Percentiles rank a stretch among this genome's conserved stretches.
These are phyloP conservation scores for Rosa hybrid DNA, from an alignment of 331 rosid genomes.

Conservation along the genomic window DNA sequence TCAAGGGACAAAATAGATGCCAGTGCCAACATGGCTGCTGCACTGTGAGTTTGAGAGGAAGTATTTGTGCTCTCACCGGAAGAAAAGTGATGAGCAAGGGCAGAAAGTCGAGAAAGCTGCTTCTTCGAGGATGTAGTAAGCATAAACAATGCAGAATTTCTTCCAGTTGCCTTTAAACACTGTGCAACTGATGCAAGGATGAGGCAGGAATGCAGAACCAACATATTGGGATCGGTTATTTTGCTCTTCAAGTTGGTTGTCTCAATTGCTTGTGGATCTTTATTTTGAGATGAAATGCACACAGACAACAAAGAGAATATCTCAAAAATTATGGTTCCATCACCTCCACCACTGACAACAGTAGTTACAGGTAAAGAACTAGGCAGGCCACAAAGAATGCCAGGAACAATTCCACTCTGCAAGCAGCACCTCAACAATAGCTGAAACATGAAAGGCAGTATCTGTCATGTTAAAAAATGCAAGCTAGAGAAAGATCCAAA, in stretches of 20 bases:
- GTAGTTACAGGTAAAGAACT: constrained; percentile 85
- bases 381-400: constrained; percentile 80
- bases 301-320: constrained; percentile 66
- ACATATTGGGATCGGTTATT: constrained; percentile 52
- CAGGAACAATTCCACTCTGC: constrained; percentile 63
- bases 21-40: constrained; percentile 85
- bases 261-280: constrained; percentile 63
- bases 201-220: constrained; percentile 78
- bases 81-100: constrained; percentile 67
- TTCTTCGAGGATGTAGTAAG: constrained; percentile 79
- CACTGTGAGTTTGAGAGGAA: constrained; percentile 56
- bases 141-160: constrained; percentile 89
- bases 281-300: constrained; percentile 57
- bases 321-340: constrained; percentile 81
- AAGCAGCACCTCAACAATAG: constrained; percentile 81
- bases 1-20: constrained; percentile 87
- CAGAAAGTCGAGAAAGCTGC: constrained; percentile 82
- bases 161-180: constrained; percentile 79
- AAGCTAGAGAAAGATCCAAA: neutral
- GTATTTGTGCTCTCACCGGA: constrained; percentile 61
- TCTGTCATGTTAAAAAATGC: neutral
- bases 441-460: constrained; percentile 46
- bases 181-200: constrained; percentile 80
- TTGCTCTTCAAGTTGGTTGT: constrained; percentile 56
- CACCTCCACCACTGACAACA: constrained; percentile 90